A percentile compares a stretch with the other conserved stretches of the same genome.
Evolutionary conservation across 768 basidiomycete species (phyloP).

Genomic region (Pisolithus albus): DNA sequence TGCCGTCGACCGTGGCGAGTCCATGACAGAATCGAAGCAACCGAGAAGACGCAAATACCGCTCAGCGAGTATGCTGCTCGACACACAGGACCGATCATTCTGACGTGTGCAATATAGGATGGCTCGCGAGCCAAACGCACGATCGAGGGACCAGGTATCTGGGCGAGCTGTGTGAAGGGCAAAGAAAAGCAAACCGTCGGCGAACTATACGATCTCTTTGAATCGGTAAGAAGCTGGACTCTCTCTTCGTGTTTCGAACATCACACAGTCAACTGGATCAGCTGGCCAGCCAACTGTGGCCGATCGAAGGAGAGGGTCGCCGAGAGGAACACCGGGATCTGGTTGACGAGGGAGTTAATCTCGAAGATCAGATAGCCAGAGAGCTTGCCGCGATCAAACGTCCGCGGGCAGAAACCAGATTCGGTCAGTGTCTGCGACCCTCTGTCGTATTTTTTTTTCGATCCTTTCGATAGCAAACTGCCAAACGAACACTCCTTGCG

Average conservation of each 20-base stretch:
- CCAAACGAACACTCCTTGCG: conserved; percentile 73
- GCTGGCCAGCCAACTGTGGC: conserved; percentile 73
- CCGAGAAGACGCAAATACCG: conserved; percentile 44
- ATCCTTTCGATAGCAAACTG: conserved; percentile 51
- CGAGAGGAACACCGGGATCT: conserved; percentile 22
- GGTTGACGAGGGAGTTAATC: conserved; percentile 37
- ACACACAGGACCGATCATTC: not conserved
- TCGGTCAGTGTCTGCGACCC: conserved; percentile 40
- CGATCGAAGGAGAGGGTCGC: conserved; percentile 27
- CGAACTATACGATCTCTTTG: conserved; percentile 74
- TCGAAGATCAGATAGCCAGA: conserved; percentile 66
- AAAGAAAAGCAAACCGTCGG: conserved; percentile 74
- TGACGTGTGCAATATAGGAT: conserved; percentile 36
- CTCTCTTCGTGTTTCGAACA: not conserved
- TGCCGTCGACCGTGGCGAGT: not conserved
- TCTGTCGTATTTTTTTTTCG: not conserved
- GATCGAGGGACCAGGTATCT: conserved; percentile 78
- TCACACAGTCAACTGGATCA: conserved; percentile 25
- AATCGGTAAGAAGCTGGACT: conserved; percentile 45
- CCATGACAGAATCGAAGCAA: conserved; percentile 18
- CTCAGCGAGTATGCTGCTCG: conserved; percentile 33
- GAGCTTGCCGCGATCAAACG: conserved; percentile 68
- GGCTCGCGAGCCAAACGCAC: conserved; percentile 58
- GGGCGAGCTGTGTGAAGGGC: conserved; percentile 82
- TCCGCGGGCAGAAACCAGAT: conserved; percentile 54